Percentiles rank a stretch among this genome's conserved stretches.
Conservation (phyloP, 2,329 filamentous ascomycete species). For the Penicillium aurantiogriseum region DNA sequence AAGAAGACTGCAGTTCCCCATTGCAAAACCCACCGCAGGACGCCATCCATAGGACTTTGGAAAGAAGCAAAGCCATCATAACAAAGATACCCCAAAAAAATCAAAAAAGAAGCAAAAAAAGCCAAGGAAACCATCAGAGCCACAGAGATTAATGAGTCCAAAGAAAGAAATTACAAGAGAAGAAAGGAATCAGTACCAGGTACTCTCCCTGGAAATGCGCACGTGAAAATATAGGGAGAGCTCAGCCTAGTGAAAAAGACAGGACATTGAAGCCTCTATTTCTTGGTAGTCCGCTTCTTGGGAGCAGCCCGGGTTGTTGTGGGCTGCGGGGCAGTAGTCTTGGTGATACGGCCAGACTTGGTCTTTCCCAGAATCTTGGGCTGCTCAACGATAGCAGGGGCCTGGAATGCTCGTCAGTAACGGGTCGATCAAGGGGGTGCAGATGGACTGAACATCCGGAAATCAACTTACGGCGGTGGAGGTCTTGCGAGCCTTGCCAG, state of each 20-base stretch:
- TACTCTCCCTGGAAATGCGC: conserved; percentile 23
- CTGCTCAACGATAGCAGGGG: conserved; percentile 67
- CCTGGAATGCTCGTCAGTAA: conserved; percentile 44
- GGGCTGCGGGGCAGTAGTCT: conserved; percentile 55
- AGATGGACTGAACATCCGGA: not conserved
- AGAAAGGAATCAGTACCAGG: conserved; percentile 8
- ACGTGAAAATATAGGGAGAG: conserved; percentile 24
- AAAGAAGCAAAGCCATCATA: conserved; percentile 21
- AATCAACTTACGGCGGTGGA: conserved; percentile 40
- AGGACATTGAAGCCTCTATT: conserved; percentile 33
- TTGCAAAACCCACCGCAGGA: conserved; percentile 37
- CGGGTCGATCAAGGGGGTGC: not conserved
- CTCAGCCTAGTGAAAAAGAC: conserved; percentile 11
- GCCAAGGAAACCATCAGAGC: conserved; percentile 20
- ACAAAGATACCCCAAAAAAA: conserved; percentile 15
- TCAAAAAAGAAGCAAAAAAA: conserved; percentile 14
- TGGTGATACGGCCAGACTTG: conserved; percentile 81
- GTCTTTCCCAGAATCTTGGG: conserved; percentile 72
- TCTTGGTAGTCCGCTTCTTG: conserved; percentile 49
- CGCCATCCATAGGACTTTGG: conserved; percentile 35
- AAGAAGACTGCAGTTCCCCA: conserved; percentile 28
- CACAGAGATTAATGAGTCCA: conserved; percentile 32
- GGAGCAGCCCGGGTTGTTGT: conserved; percentile 41
- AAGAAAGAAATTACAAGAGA: conserved; percentile 31
- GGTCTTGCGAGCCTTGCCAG: conserved; percentile 55